phyloP scores from a whole-genome alignment of 805 yeast species.

The Wickerhamomyces hampshirensis region DNA sequence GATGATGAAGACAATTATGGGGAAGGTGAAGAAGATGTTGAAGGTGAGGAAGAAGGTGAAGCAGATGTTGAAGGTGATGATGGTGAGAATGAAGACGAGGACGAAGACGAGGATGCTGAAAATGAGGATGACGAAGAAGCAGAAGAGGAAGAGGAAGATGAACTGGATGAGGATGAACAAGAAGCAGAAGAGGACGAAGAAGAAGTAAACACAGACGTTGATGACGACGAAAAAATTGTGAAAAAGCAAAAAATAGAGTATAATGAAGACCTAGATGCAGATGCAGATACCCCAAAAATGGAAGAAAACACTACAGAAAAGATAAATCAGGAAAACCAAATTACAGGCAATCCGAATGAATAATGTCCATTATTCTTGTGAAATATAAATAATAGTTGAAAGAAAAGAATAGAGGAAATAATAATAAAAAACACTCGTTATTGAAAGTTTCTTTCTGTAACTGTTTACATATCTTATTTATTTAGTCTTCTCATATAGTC shows the following conservation, averaged over 20 bases:
- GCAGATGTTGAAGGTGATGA: conserved; percentile 43
- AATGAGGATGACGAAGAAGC: conserved; percentile 40
- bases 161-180: conserved; percentile 6
- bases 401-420: conserved; percentile 1
- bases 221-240: conserved; percentile 11
- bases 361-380: neutral
- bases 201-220: conserved; percentile 20
- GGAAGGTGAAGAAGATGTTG: conserved; percentile 46
- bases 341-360: neutral
- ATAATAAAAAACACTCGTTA: too few relatives aligned
- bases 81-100: conserved; percentile 39
- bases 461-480: too few relatives aligned
- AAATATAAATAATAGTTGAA: too few relatives aligned
- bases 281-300: conserved; percentile 18
- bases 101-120: conserved; percentile 42
- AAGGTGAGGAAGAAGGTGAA: conserved; percentile 39
- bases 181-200: conserved; percentile 40
- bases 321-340: neutral
- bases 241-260: conserved; percentile 9
- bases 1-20: conserved; percentile 62
- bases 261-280: conserved; percentile 1
- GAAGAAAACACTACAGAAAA: conserved; percentile 12
- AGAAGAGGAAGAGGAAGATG: conserved; percentile 33
- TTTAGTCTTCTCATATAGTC: conserved; percentile 28
- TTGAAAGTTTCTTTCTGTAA: too few relatives aligned